Conservation (phyloP, 495 filamentous ascomycete genomes). For the Immersiella caudata region DNA sequence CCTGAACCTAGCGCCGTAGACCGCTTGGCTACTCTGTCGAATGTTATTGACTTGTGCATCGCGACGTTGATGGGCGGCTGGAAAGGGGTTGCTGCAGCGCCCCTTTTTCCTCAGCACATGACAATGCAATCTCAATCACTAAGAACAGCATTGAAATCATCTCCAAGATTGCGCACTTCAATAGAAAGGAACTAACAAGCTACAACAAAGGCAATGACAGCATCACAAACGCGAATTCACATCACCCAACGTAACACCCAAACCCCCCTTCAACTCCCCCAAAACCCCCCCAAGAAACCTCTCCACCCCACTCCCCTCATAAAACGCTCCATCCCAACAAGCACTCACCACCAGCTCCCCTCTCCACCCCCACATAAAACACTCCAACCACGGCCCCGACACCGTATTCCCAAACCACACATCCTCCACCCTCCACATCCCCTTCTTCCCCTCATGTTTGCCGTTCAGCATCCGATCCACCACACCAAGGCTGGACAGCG, state of each 20-base stretch:
- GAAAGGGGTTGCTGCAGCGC: no score
- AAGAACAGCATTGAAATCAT: no score
- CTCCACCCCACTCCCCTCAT: not conserved
- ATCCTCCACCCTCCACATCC: conserved; percentile 14
- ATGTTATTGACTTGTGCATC: no score
- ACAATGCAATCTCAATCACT: no score
- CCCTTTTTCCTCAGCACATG: no score
- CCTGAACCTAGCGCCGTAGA: conserved; percentile 14
- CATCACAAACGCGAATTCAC: no score
- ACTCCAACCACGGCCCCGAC: conserved; percentile 15
- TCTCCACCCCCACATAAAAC: conserved; percentile 17
- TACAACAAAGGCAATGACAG: no score
- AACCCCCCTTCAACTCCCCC: not conserved
- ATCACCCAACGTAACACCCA: not conserved
- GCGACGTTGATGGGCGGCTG: no score
- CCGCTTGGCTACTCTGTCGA: conserved; percentile 14
- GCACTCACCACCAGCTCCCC: conserved; percentile 14
- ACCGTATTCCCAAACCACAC: conserved; percentile 18
- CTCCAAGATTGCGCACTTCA: no score
- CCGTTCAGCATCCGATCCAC: conserved; percentile 1
- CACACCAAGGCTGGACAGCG: conserved; percentile 15
- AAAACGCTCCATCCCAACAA: conserved; percentile 8
- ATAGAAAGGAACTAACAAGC: no score
- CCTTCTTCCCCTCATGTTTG: not conserved
- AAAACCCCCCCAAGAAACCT: not conserved